Evolutionary conservation across 2,329 filamentous ascomycete genomes (phyloP).

Genomic region (Fusarium marasasianum): DNA sequence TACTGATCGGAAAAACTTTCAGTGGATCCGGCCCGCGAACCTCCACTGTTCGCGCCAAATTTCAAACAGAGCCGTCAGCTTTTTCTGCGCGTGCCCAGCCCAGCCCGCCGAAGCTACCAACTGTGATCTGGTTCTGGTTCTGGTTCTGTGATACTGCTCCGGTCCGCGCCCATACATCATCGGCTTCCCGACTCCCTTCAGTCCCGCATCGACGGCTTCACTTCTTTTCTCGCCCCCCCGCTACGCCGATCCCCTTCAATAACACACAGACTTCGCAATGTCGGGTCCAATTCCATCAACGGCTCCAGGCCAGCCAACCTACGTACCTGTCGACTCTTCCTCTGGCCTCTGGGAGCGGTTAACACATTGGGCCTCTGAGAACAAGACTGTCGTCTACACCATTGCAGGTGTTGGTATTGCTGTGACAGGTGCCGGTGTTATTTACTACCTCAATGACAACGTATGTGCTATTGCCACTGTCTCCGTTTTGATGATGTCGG

Average conservation of each 20-base stretch:
- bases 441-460: slow-evolving; percentile 82
- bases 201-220: slow-evolving; percentile 41
- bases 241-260: slow-evolving; percentile 35
- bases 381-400: slow-evolving; percentile 95
- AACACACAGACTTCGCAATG: slow-evolving; percentile 48
- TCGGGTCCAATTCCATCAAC: slow-evolving; percentile 59
- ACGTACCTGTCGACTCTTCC: slow-evolving; percentile 63
- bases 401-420: slow-evolving; percentile 94
- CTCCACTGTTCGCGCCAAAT: slow-evolving; percentile 43
- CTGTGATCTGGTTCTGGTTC: slow-evolving; percentile 14
- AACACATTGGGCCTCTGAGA: slow-evolving; percentile 91
- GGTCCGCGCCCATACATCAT: slow-evolving; percentile 47
- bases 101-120: slow-evolving; percentile 45
- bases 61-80: slow-evolving; percentile 44
- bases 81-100: slow-evolving; percentile 47
- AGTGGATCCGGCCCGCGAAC: slow-evolving; percentile 36
- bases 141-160: slow-evolving; percentile 29
- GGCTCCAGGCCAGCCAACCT: slow-evolving; percentile 56
- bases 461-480: slow-evolving; percentile 50
- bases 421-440: slow-evolving; percentile 87
- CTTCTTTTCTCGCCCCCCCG: slow-evolving; percentile 35
- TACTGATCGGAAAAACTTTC: slow-evolving; percentile 44
- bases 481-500: background rate
- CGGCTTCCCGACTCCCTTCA: slow-evolving; percentile 40
- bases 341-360: slow-evolving; percentile 88